These are phyloP conservation scores for Colletotrichum neosansevieriae DNA, from an alignment of 2,329 filamentous ascomycete species.

Conservation along the genomic window DNA sequence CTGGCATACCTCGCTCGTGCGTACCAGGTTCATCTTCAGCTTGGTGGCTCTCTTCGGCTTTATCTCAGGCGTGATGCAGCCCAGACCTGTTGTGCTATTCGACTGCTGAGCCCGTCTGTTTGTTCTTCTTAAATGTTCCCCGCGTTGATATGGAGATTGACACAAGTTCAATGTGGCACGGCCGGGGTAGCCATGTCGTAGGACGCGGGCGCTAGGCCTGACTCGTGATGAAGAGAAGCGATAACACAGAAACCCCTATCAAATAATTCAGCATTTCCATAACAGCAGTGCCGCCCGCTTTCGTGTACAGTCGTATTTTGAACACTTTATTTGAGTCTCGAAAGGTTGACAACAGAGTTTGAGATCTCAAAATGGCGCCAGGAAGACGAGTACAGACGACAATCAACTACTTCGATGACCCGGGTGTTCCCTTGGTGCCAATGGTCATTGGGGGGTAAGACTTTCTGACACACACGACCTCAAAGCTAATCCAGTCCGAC, in stretches of 20 bases:
- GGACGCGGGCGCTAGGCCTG: neutral
- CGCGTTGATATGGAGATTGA: constrained; percentile 20
- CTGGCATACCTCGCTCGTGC: too few species aligned
- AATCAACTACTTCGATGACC: constrained; percentile 38
- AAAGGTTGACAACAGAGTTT: neutral
- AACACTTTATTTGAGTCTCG: neutral
- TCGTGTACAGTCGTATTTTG: neutral
- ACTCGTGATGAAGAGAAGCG: constrained; percentile 23
- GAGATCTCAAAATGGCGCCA: neutral
- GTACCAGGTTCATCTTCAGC: too few species aligned
- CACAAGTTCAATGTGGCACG: neutral
- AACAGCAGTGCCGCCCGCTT: neutral
- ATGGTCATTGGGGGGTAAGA: constrained; percentile 38
- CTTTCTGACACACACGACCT: neutral
- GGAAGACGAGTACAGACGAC: constrained; percentile 32
- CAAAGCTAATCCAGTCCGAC: neutral
- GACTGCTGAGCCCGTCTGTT: neutral
- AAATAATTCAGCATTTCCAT: neutral
- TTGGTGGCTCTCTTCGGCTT: too few species aligned
- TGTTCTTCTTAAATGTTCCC: neutral
- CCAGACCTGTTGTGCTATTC: neutral
- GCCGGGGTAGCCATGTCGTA: constrained; percentile 23
- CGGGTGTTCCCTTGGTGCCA: constrained; percentile 35
- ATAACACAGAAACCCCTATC: constrained; percentile 17
- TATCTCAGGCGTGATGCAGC: too few species aligned